Evolutionary conservation across 352 stramenopile species (phyloP), one percentile per base, ranked within the genome.

Genomic region (Pythium dissotocum): DNA sequence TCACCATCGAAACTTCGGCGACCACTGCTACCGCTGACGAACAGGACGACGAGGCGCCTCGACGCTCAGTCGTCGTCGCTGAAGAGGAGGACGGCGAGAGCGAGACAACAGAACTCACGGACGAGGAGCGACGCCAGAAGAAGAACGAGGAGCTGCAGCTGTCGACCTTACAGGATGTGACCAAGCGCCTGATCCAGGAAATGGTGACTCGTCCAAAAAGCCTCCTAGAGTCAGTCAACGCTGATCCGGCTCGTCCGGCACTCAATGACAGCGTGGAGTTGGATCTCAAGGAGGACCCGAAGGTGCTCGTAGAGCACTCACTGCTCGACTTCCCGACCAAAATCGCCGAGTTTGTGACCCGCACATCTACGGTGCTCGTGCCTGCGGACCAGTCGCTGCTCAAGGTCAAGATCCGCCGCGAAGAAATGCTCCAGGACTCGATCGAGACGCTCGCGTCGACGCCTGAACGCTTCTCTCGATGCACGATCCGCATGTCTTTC

Each of bases 401-500:
- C 3, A 52, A 53, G 30, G 24, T 65, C 26, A 38, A 52, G 42
- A 65, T 65, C 58, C 32, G 32, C 24, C 67, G 72, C 1, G 21
- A 52, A 21, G 83, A 75, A 21, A 63, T 91, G 59, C 72, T 91
- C 26, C 79, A 87, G 54, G 77, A 90, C 59, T 87, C 83, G n/a
- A 81, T 91, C 55, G 79, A 91, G 30, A 74, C 79, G 30, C 52
- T 93, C 1, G 69, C 70, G 0, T 81, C 74, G 54, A 81, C 90
- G 24, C 61, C 84, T 1, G 70, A 35, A 14, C 35, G 80, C 44
- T 73, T 79, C 26, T 76, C 84, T 21, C 78, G 76, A 69, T 18
- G 82, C 72, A 7, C 76, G 70, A n/a, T 85, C 88, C 80, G 85
- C n/a, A 82, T 96, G 54, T 79, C 90, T 44, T 97, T 97, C 57